phyloP scores from a whole-genome alignment of 163 green algal species.

The Coccomyxa subellipsoidea region DNA sequence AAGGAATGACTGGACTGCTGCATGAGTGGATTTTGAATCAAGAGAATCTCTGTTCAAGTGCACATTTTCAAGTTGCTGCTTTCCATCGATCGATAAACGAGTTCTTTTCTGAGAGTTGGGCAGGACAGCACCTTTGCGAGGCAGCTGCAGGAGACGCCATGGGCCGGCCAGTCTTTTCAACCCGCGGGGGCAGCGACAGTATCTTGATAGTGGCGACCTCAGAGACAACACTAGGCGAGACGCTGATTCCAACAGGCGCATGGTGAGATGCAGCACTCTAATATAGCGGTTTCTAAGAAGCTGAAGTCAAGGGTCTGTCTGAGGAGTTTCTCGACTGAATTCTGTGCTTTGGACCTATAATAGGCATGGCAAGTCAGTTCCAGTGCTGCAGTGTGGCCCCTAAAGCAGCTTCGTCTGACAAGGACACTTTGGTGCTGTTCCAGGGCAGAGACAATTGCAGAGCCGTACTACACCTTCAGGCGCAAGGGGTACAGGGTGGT shows the following conservation, averaged over 20 bases:
- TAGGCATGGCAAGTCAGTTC: no score
- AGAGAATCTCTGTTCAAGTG: background rate
- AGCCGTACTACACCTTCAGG: constrained; percentile 23
- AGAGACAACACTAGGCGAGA: constrained; percentile 20
- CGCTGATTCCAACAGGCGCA: constrained; percentile 17
- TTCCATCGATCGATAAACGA: no score
- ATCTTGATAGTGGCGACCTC: constrained; percentile 24
- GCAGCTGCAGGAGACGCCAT: background rate
- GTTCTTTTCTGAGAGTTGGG: no score
- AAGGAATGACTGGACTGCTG: background rate
- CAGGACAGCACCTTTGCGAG: background rate
- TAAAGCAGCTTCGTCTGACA: background rate
- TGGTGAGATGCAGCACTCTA: constrained; percentile 16
- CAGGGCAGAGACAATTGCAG: constrained; percentile 21
- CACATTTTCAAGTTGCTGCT: background rate
- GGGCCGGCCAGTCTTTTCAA: background rate
- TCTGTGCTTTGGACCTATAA: background rate
- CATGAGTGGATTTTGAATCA: background rate
- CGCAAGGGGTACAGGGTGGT: constrained; percentile 21
- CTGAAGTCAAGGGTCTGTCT: background rate
- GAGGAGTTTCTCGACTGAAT: background rate
- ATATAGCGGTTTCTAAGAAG: no score
- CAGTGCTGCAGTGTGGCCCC: no score
- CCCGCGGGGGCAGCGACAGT: background rate
- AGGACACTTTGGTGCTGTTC: background rate